Conservation (phyloP, 2,329 filamentous ascomycete species). For the Aspergillus sp. region DNA sequence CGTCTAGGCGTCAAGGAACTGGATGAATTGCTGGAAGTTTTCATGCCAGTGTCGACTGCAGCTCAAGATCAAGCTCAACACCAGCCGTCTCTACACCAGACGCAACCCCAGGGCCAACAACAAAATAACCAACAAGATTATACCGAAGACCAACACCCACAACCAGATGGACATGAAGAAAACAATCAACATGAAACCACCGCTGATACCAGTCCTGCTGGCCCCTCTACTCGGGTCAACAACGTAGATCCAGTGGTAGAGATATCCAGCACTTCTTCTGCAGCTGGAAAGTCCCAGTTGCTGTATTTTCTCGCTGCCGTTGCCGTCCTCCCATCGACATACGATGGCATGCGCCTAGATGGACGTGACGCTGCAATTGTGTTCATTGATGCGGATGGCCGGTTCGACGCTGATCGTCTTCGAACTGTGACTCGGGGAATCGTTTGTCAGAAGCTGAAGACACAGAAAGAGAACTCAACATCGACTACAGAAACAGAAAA, state of each 20-base stretch:
- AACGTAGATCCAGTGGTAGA: constrained; percentile 43
- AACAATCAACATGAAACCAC: background rate
- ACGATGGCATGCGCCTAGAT: constrained; percentile 26
- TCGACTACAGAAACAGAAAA: no score
- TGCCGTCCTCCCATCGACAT: constrained; percentile 45
- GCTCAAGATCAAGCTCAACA: constrained; percentile 1
- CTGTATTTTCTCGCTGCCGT: constrained; percentile 52
- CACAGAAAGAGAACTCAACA: background rate
- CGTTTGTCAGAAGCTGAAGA: constrained; percentile 12
- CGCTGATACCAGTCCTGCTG: constrained; percentile 1
- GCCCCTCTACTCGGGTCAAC: background rate
- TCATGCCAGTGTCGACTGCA: constrained; percentile 19
- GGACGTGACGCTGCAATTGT: constrained; percentile 49
- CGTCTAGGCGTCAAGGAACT: constrained; percentile 43
- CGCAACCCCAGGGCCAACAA: background rate
- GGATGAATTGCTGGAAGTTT: constrained; percentile 39
- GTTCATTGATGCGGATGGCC: constrained; percentile 52
- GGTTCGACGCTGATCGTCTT: constrained; percentile 50
- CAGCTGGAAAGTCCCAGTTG: constrained; percentile 55
- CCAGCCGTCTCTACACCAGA: background rate
- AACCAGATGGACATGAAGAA: constrained; percentile 9
- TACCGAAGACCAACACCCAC: background rate
- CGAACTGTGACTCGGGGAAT: constrained; percentile 22
- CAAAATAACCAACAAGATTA: background rate
- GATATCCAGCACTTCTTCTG: constrained; percentile 47